Percentiles rank a stretch among this genome's conserved stretches.
Evolutionary conservation across 768 basidiomycete species (phyloP).

Genomic region (Neoboletus subvelutipes): DNA sequence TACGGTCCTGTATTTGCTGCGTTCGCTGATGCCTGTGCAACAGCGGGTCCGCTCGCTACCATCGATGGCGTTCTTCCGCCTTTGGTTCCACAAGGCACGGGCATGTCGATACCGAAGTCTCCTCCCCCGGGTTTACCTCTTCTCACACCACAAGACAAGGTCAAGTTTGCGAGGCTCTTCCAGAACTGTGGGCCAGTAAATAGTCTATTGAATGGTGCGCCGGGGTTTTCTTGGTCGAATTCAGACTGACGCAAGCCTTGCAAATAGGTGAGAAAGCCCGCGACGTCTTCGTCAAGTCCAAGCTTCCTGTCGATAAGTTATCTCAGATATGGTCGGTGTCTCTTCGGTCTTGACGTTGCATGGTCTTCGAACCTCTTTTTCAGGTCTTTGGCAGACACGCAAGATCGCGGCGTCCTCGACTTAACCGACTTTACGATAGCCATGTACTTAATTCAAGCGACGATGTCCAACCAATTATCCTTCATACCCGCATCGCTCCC

Average conservation of each 20-base stretch:
- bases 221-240: not conserved
- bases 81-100: slow-evolving; percentile 56
- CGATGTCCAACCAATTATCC: slow-evolving; percentile 76
- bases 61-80: slow-evolving; percentile 65
- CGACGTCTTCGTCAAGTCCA: slow-evolving; percentile 88
- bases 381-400: slow-evolving; percentile 95
- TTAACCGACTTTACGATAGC: slow-evolving; percentile 90
- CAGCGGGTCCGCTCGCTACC: slow-evolving; percentile 82
- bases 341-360: not conserved
- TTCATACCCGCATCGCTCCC: slow-evolving; percentile 75
- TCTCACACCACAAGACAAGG: slow-evolving; percentile 75
- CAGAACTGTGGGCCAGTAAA: slow-evolving; percentile 65
- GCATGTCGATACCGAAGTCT: slow-evolving; percentile 59
- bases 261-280: slow-evolving; percentile 77
- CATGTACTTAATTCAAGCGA: slow-evolving; percentile 94
- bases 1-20: not conserved
- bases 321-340: slow-evolving; percentile 83
- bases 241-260: not conserved
- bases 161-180: slow-evolving; percentile 83
- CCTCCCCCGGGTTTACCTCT: slow-evolving; percentile 59
- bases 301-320: slow-evolving; percentile 81
- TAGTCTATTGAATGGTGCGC: slow-evolving; percentile 75
- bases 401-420: slow-evolving; percentile 87
- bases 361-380: not conserved
- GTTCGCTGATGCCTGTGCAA: slow-evolving; percentile 13